phyloP scores from a whole-genome alignment of 192 early-diverging fungal genomes.

The Obelidium mucronatum region DNA sequence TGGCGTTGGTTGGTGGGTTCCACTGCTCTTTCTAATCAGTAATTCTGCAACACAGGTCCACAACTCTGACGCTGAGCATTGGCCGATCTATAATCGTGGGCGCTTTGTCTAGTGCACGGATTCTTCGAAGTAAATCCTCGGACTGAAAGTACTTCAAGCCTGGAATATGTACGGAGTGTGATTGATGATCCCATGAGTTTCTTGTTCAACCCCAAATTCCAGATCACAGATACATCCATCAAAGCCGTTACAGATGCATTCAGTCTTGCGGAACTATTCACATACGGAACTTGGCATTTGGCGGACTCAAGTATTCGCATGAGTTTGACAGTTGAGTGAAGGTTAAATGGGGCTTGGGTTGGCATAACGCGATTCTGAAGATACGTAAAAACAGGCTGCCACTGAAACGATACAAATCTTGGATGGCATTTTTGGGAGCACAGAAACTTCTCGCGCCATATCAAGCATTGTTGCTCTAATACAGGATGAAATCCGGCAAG shows the following conservation, averaged over 20 bases:
- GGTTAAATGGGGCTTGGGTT: not conserved
- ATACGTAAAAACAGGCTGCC: slow-evolving; percentile 59
- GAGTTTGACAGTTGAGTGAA: slow-evolving; percentile 45
- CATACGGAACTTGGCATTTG: slow-evolving; percentile 79
- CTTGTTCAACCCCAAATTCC: not conserved
- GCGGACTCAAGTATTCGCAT: slow-evolving; percentile 73
- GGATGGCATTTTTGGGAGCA: slow-evolving; percentile 94
- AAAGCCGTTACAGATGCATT: slow-evolving; percentile 68
- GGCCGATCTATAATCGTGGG: slow-evolving; percentile 38
- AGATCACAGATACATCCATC: slow-evolving; percentile 38
- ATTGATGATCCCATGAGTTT: not conserved
- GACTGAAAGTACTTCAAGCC: slow-evolving; percentile 10
- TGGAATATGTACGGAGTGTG: slow-evolving; percentile 11
- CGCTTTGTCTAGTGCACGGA: slow-evolving; percentile 34
- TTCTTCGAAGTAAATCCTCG: slow-evolving; percentile 7
- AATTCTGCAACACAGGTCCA: no score
- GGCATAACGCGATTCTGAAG: not conserved
- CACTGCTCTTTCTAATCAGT: not conserved
- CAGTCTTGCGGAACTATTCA: slow-evolving; percentile 77
- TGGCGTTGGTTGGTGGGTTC: not conserved
- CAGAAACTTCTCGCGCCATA: slow-evolving; percentile 89
- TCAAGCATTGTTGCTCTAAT: slow-evolving; percentile 82
- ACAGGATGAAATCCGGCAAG: slow-evolving; percentile 65
- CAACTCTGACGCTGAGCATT: slow-evolving; percentile 24
- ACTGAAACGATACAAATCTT: slow-evolving; percentile 91